Evolutionary conservation across 805 yeast species (phyloP), one percentile per base, ranked within the genome.

Genomic region (Myxozyma udenii): DNA sequence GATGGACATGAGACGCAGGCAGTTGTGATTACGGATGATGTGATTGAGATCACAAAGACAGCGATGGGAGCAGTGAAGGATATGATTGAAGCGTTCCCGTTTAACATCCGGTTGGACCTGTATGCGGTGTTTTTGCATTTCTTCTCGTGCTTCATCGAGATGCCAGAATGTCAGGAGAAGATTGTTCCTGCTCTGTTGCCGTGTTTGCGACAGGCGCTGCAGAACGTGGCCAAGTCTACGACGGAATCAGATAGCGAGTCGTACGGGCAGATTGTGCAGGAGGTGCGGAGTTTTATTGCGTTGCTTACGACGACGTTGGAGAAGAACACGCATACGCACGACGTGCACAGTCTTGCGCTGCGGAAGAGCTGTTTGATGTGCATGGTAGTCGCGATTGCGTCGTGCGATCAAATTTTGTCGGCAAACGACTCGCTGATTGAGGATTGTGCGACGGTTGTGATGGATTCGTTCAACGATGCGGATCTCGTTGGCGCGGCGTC

Each of bases 111-210:
- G 58, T 67, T 73, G 11, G 98, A 91, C 65, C 69, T 91, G 25
- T 80, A 79, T 63, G 77, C 90, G 0, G 83, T 95, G 61, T 62
- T 85, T 36, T 67, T 90, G 22, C 83, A 76, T 61, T 75, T 84
- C 4, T 77, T 85, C 51, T 78, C 73, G 75, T 60, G 71, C 84
- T 45, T 53, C n/a, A 26, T 48, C 18, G 58, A 54, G 50, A 51
- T 39, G 6, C 53, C 51, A 14, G 44, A 38, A 12, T 69, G 72
- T 40, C 72, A 73, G 36, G 69, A 70, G 51, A 64, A 70, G 60
- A 62, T 80, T 6, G 71, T 79, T 12, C 80, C 87, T 0, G 72
- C 76, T 4, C 64, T 82, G 18, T 62, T 82, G 14, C 79, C 81
- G 1, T 67, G 78, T 4, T 68, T 81, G 61, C 81, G 78, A 63